These are phyloP conservation scores for Nannizzia gypsea DNA, from an alignment of 2,329 filamentous ascomycete species.

Conservation along the genomic window DNA sequence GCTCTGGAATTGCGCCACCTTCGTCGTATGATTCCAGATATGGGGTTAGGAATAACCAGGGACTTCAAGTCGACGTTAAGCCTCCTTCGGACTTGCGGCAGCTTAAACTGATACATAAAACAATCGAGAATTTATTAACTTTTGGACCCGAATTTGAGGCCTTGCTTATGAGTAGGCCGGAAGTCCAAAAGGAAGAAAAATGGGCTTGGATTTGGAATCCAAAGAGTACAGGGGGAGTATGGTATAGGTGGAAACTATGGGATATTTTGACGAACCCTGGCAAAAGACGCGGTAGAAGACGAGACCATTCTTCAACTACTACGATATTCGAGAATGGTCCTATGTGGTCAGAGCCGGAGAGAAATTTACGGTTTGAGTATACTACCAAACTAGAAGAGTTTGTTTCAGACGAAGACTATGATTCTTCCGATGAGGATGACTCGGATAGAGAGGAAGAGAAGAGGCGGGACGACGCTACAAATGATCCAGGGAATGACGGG, in stretches of 20 bases:
- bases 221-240: conserved; percentile 64
- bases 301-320: conserved; percentile 35
- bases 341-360: conserved; percentile 65
- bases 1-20: conserved; percentile 64
- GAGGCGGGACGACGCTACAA: conserved; percentile 34
- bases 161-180: conserved; percentile 71
- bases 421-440: conserved; percentile 76
- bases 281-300: conserved; percentile 18
- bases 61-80: conserved; percentile 57
- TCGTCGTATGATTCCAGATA: conserved; percentile 49
- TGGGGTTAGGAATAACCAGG: conserved; percentile 40
- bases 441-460: conserved; percentile 35
- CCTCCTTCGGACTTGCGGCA: conserved; percentile 67
- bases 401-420: conserved; percentile 71
- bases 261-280: conserved; percentile 61
- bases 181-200: conserved; percentile 74
- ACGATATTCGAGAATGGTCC: conserved; percentile 61
- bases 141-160: conserved; percentile 85
- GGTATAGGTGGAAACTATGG: conserved; percentile 90
- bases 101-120: conserved; percentile 74
- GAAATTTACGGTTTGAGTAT: conserved; percentile 68
- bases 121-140: conserved; percentile 65
- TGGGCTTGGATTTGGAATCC: conserved; percentile 94
- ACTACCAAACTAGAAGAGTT: conserved; percentile 65
- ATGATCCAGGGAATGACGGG: conserved; percentile 35